Evolutionary conservation across 805 yeast species (phyloP).

Genomic region (Starmerella apicola): DNA sequence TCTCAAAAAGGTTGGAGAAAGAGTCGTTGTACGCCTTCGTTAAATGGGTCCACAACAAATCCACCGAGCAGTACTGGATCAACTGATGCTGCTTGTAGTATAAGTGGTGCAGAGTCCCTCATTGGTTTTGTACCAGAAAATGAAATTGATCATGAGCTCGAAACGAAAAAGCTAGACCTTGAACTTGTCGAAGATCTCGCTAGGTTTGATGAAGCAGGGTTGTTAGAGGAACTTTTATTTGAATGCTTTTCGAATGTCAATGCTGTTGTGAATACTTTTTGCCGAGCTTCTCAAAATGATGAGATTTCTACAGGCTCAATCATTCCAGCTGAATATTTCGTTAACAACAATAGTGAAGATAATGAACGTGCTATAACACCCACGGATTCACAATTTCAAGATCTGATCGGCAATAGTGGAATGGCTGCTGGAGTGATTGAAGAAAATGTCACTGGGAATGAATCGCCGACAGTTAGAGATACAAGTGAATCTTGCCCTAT

Average conservation of each 20-base stretch:
- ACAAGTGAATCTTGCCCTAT: not conserved
- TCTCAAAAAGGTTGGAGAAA: not conserved
- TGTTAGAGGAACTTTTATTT: slow-evolving; percentile 19
- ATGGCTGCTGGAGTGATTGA: not conserved
- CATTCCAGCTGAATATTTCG: not conserved
- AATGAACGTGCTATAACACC: too few relatives aligned
- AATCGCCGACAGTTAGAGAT: not conserved
- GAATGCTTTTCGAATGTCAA: slow-evolving; percentile 17
- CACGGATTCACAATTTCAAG: too few relatives aligned
- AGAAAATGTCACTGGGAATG: not conserved
- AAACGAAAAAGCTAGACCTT: slow-evolving; percentile 12
- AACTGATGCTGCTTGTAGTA: not conserved
- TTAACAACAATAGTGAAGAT: not conserved
- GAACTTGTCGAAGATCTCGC: slow-evolving; percentile 18
- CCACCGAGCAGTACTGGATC: not conserved
- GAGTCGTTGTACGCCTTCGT: not conserved
- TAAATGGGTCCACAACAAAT: not conserved
- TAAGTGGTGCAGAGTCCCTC: slow-evolving; percentile 5
- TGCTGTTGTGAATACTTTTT: slow-evolving; percentile 14
- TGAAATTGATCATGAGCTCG: slow-evolving; percentile 4
- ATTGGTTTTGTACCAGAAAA: slow-evolving; percentile 7
- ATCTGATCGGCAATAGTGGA: not conserved
- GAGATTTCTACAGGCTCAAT: not conserved
- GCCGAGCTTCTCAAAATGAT: not conserved
- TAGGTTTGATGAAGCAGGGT: slow-evolving; percentile 12